Evolutionary conservation across 768 basidiomycete genomes (phyloP), one percentile per base, ranked within the genome.

Genomic region (Filobasidium floriforme): DNA sequence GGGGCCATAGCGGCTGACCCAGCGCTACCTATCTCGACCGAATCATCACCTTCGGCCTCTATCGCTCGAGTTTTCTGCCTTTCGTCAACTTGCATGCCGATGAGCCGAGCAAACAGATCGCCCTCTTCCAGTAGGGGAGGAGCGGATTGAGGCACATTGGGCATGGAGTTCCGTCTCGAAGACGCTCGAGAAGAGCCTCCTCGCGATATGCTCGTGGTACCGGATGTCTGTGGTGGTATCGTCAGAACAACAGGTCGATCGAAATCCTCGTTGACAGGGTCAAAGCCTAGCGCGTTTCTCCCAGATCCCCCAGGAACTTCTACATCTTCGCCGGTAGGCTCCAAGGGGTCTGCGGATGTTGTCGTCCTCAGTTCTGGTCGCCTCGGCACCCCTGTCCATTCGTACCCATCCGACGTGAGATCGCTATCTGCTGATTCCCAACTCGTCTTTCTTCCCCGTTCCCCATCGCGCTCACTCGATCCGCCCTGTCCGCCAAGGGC

Each of bases 401-500:
- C 54, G 15, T 14, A 24, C 22, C 46, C 46, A 46, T 62, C 66
- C 6, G 1, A 5, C n/a, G 6, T 1, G 22, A 32, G 44, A 26
- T 51, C 59, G 11, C 54, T 57, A 57, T 57, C 54, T 15, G 26
- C 24, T 43, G 64, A 46, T 43, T 60, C 52, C 61, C 52, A n/a
- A 29, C 49, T 71, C 66, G 44, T 66, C 62, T 32, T 69, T 65
- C 51, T 67, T 62, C 32, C 70, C 68, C 46, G 62, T 43, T 59
- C 69, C 41, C 65, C 67, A 32, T 65, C 67, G 41, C 46, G 59
- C 51, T 64, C 66, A 11, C 67, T 55, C 24, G 43, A 22, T 28
- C 55, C 40, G 0, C 61, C 54, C 67, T 66, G 69, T 5, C 68
- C 75, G 24, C 66, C 70, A 22, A 73, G 66, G 46, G 57, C 44